Evolutionary conservation across 768 basidiomycete species (phyloP).

Genomic region (Hortiboletus campestris): DNA sequence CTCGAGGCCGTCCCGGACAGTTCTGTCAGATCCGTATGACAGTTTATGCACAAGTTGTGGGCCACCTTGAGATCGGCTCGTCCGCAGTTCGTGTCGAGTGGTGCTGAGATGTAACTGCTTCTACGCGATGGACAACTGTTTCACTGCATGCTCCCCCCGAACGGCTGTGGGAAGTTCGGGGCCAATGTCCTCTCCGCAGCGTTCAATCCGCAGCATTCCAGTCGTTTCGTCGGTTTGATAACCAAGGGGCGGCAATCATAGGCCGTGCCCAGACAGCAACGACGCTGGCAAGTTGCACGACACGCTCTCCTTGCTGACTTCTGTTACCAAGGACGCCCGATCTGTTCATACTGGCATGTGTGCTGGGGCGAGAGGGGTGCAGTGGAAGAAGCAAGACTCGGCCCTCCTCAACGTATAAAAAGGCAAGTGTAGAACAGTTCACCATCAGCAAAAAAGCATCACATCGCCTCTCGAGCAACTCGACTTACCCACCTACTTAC

Average conservation of each 20-base stretch:
- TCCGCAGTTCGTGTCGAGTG: too few species aligned
- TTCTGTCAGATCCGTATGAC: too few species aligned
- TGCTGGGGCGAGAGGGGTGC: background rate
- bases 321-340: background rate
- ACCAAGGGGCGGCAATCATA: background rate
- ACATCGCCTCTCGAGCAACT: background rate
- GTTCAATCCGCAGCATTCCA: too few species aligned
- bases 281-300: background rate
- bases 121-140: too few species aligned
- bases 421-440: background rate
- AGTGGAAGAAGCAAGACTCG: background rate
- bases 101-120: too few species aligned
- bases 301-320: background rate
- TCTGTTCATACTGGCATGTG: background rate
- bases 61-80: too few species aligned
- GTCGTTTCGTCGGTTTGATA: background rate
- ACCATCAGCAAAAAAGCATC: background rate
- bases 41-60: too few species aligned
- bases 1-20: too few species aligned
- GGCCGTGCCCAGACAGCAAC: background rate
- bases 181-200: too few species aligned
- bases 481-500: background rate
- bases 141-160: too few species aligned
- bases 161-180: background rate
- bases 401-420: constrained; percentile 6